Evolutionary conservation across 257 asterid genomes (phyloP).

Genomic region (Jaltomata sinuosa): DNA sequence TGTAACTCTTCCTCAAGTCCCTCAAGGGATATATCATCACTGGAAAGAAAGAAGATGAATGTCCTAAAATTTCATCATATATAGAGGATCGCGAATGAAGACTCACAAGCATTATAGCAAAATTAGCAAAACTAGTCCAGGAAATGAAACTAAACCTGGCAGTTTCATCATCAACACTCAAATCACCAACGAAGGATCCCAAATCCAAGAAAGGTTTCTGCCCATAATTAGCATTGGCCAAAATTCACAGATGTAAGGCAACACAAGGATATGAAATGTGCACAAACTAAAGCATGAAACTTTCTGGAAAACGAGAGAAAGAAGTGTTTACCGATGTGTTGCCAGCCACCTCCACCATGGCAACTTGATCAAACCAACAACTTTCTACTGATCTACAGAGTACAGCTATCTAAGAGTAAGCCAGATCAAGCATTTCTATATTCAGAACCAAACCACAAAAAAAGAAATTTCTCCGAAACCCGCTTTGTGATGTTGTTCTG

Average conservation of each 20-base stretch:
- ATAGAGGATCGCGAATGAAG: background rate
- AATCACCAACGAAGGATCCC: constrained; percentile 73
- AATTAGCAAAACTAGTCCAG: background rate
- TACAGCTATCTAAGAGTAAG: background rate
- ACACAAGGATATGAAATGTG: constrained; percentile 1
- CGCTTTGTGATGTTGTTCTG: background rate
- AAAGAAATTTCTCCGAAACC: background rate
- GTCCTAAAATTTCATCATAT: background rate
- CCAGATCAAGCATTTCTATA: background rate
- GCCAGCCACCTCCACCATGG: background rate
- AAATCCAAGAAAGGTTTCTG: constrained; percentile 37
- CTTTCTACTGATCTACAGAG: background rate
- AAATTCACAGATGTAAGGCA: background rate
- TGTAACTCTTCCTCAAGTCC: constrained; percentile 91
- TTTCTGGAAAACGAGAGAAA: background rate
- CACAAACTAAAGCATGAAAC: background rate
- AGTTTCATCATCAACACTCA: constrained; percentile 64
- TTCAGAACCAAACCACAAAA: background rate
- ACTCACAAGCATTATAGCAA: background rate
- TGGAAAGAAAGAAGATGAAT: constrained; percentile 6
- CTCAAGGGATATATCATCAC: constrained; percentile 84
- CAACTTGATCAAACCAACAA: background rate
- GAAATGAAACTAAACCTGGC: constrained; percentile 36
- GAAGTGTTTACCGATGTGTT: background rate
- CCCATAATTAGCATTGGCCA: constrained; percentile 22